Evolutionary conservation across 768 basidiomycete species (phyloP), one percentile per base, ranked within the genome.

Genomic region (Hericium erinaceus): DNA sequence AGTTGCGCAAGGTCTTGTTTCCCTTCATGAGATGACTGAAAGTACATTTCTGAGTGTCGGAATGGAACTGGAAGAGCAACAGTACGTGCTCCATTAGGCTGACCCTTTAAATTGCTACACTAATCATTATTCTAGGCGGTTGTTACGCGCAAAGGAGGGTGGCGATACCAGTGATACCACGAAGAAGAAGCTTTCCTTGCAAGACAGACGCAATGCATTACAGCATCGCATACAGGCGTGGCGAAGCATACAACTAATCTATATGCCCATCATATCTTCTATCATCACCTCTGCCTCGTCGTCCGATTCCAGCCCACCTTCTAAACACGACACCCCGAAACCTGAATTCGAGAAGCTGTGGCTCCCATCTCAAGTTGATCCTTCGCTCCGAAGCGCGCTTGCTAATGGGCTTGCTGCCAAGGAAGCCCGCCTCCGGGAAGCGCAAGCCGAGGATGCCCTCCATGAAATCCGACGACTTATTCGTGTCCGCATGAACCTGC

Each of bases 171-270:
- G 39, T 2, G 37, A 54, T 26, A 57, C 48, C 2, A 44, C 39
- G 3, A 48, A 7, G 49, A 54, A 53, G 50, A 60, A 48, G 16
- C 49, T 40, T 18, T 15, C 37, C 16, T 22, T 60, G 7, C 59
- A 60, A 37, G 39, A 60, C 8, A 52, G 46, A 41, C 48, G 56
- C 12, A 57, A 52, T 22, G 28, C 50, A 5, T 51, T 60, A 24
- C 48, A 15, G 10, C 50, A 49, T 16, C 40, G 56, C 5, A 53
- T 60, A 26, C 22, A 52, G 39, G 24, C 39, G 1, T 60, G 59
- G 59, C n/a, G 59, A 12, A 33, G 11, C 1, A 18, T 52, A n/a
- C 59, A 60, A 50, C 4, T 5, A 3, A 24, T 24, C 18, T 60
- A 60, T 28, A 56, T 60, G 51, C 59, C 59, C 7, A 16, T 41